phyloP scores from a whole-genome alignment of 352 stramenopile genomes.

The Globisporangium viniferum region DNA sequence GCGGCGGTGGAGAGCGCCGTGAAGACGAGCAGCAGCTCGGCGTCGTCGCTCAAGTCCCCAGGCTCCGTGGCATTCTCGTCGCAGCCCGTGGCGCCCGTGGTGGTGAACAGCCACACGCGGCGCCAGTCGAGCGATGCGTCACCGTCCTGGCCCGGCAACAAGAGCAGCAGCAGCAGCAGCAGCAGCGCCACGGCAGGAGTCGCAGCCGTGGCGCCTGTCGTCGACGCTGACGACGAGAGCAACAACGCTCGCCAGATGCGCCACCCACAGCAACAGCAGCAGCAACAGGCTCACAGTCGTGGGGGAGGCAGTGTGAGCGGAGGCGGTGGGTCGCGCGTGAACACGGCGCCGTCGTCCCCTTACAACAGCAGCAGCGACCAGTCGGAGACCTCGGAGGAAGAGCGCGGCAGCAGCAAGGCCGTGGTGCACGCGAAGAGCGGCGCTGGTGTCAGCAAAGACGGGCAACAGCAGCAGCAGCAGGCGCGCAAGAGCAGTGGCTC shows the following conservation, averaged over 20 bases:
- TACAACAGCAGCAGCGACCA: constrained; percentile 16
- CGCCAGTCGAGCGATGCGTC: constrained; percentile 19
- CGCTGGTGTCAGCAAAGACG: not conserved
- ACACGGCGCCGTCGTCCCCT: constrained; percentile 4
- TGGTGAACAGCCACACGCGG: constrained; percentile 24
- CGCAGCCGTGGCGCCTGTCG: not conserved
- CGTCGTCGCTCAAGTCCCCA: constrained; percentile 18
- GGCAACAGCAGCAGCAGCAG: not conserved
- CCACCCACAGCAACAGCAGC: constrained; percentile 1
- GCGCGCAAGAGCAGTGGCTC: not conserved
- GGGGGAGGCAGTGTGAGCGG: not conserved
- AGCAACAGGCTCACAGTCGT: constrained; percentile 6
- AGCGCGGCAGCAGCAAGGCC: constrained; percentile 1
- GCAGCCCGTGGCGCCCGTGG: constrained; percentile 29
- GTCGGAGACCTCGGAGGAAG: constrained; percentile 19
- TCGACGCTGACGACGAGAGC: not conserved
- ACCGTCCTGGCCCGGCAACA: not conserved
- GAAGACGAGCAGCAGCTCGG: not conserved
- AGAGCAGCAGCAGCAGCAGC: too few relatives aligned
- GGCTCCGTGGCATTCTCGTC: constrained; percentile 36
- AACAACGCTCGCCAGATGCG: not conserved
- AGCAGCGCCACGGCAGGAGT: not conserved
- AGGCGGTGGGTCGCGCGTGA: not conserved
- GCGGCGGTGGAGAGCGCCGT: not conserved
- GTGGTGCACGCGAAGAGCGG: constrained; percentile 5